Evolutionary conservation across 805 yeast genomes (phyloP).

Genomic region (Teunomyces atbi): DNA sequence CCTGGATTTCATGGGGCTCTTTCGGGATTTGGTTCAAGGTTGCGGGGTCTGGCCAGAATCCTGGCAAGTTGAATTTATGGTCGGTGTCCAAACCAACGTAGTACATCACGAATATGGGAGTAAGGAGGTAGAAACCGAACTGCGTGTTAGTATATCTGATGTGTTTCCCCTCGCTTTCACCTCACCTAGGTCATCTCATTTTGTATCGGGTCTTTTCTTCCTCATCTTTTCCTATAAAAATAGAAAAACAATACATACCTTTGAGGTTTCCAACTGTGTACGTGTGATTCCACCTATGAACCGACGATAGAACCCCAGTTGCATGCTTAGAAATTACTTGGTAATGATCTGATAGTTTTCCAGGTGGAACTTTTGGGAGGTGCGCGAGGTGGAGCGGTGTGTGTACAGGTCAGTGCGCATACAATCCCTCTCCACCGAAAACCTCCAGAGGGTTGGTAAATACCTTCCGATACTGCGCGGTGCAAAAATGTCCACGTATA

Average conservation of each 20-base stretch:
- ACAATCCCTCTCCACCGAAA: background rate
- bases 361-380: no score
- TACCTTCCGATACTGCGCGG: no score
- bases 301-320: constrained; percentile 23
- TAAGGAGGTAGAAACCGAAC: constrained; percentile 80
- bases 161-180: background rate
- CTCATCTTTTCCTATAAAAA: no score
- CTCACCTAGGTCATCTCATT: background rate
- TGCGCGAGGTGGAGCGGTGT: no score
- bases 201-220: background rate
- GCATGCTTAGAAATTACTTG: constrained; percentile 2
- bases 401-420: no score
- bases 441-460: background rate
- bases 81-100: constrained; percentile 91
- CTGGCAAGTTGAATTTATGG: constrained; percentile 83
- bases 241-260: no score
- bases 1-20: constrained; percentile 87
- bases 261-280: constrained; percentile 44
- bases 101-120: constrained; percentile 91
- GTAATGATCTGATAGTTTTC: background rate
- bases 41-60: constrained; percentile 96
- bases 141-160: constrained; percentile 16
- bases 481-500: constrained; percentile 18
- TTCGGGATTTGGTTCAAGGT: constrained; percentile 89
- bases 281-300: constrained; percentile 38